phyloP scores from a whole-genome alignment of 257 asterid species.

The Nemophila menziesii region DNA sequence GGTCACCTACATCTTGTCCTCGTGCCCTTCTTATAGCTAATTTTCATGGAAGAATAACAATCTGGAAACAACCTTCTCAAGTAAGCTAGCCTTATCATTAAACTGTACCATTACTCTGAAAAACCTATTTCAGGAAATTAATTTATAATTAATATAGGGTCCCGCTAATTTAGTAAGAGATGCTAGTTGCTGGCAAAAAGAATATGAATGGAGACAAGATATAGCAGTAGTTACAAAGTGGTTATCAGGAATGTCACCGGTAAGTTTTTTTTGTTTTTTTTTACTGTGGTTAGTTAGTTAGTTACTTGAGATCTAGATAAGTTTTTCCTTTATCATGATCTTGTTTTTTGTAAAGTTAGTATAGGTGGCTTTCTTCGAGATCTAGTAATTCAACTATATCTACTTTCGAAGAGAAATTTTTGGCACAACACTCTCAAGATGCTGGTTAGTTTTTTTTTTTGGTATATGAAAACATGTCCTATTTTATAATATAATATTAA shows the following conservation, averaged over 20 bases:
- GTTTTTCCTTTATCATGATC: conserved; percentile 22
- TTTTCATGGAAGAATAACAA: conserved; percentile 89
- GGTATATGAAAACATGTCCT: no score
- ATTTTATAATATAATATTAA: no score
- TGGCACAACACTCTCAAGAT: conserved; percentile 78
- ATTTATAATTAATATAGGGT: conserved; percentile 32
- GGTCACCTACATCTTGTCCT: conserved; percentile 92
- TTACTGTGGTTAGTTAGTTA: conserved; percentile 6
- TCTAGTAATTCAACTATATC: conserved; percentile 57
- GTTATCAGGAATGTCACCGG: conserved; percentile 97
- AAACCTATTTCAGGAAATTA: background rate
- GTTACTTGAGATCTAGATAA: conserved; percentile 9
- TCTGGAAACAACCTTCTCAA: conserved; percentile 96
- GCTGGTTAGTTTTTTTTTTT: conserved; percentile 41
- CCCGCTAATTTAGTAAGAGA: conserved; percentile 80
- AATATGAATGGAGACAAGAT: conserved; percentile 98
- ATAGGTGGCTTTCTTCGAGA: conserved; percentile 95
- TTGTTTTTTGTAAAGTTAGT: conserved; percentile 43
- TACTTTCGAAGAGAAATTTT: conserved; percentile 85
- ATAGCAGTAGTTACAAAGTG: conserved; percentile 97
- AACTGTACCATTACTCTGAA: background rate
- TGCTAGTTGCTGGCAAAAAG: conserved; percentile 95
- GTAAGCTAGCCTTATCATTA: conserved; percentile 28
- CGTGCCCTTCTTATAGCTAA: conserved; percentile 90
- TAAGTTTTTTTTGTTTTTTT: conserved; percentile 39